Conservation (phyloP, 345 rosid genomes). For the Populus nigra region DNA sequence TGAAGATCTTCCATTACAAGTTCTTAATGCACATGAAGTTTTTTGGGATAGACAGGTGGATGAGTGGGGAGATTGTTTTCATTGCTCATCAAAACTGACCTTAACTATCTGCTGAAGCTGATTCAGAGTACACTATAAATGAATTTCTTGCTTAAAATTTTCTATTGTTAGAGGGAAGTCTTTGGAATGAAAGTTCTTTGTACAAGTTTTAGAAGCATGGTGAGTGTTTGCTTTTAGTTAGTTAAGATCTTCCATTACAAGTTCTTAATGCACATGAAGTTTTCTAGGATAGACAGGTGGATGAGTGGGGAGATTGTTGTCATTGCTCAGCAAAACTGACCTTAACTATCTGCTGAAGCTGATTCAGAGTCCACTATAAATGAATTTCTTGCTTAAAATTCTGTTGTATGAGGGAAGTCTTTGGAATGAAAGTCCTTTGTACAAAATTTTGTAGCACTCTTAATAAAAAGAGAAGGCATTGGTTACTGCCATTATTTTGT, state of each 20-base stretch:
- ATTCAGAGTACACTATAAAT: background rate
- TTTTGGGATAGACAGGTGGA: background rate
- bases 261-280: background rate
- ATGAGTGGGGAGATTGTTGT: background rate
- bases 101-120: background rate
- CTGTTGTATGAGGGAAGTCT: no score
- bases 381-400: no score
- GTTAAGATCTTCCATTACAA: background rate
- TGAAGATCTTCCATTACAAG: background rate
- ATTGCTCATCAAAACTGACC: background rate
- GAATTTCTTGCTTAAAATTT: no score
- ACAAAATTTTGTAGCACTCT: no score
- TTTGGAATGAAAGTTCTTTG: no score
- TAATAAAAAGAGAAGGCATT: no score
- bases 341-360: background rate
- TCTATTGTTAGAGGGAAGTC: no score
- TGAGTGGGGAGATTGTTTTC: background rate
- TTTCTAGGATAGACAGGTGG: background rate
- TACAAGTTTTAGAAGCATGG: slow-evolving; percentile 35
- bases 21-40: background rate
- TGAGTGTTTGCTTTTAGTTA: slow-evolving; percentile 25
- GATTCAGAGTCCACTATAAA: background rate
- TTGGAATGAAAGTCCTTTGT: no score
- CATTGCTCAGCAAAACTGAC: background rate
- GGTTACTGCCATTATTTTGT: background rate